phyloP scores from a whole-genome alignment of 345 rosid species.

The Carallia pectinifolia region DNA sequence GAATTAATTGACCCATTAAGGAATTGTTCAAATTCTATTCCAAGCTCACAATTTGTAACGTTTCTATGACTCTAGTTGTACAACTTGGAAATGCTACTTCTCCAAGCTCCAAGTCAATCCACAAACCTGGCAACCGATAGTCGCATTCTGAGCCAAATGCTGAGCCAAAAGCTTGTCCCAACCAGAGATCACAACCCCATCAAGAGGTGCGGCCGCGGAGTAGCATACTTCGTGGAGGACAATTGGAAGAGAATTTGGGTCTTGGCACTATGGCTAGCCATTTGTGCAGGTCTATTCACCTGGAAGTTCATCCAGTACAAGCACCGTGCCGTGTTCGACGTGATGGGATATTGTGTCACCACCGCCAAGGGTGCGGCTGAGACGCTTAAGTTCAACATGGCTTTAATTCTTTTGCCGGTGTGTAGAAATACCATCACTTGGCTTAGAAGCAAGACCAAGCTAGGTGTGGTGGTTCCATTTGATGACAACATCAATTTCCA shows the following conservation, averaged over 20 bases:
- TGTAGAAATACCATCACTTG: constrained; percentile 80
- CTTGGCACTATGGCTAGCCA: constrained; percentile 54
- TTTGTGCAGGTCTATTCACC: constrained; percentile 62
- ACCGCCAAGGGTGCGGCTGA: constrained; percentile 85
- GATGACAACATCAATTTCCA: constrained; percentile 84
- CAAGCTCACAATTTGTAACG: no score
- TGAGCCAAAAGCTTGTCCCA: constrained; percentile 73
- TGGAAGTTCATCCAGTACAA: constrained; percentile 80
- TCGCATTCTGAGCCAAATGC: constrained; percentile 54
- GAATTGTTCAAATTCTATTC: no score
- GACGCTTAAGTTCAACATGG: constrained; percentile 79
- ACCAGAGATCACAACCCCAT: constrained; percentile 57
- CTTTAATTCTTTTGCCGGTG: constrained; percentile 72
- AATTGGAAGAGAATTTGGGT: constrained; percentile 87
- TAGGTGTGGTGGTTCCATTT: constrained; percentile 58
- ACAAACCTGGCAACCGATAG: constrained; percentile 43
- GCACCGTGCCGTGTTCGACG: constrained; percentile 54
- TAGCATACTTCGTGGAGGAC: constrained; percentile 60
- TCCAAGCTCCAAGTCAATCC: constrained; percentile 66
- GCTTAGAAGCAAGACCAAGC: constrained; percentile 64
- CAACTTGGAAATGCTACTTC: constrained; percentile 68
- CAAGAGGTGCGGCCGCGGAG: constrained; percentile 38
- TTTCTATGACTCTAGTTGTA: constrained; percentile 36
- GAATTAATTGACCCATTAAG: no score
- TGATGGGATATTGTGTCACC: constrained; percentile 71